Base-by-base conservation (phyloP, 805 yeast species). In the Candida peoriensis region DNA sequence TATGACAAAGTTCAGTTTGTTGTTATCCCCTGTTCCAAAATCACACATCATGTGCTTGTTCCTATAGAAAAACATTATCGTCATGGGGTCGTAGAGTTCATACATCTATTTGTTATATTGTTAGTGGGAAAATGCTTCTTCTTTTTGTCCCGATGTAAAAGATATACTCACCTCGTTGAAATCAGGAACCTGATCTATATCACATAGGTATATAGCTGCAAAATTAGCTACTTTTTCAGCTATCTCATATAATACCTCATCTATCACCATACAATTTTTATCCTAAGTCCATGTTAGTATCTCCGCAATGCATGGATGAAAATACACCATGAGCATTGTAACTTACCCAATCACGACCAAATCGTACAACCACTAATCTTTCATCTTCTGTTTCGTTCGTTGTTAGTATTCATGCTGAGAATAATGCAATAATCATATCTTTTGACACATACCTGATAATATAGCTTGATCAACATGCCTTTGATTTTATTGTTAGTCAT, bases 11-110 rank as follows among this genome's bases (percentile, higher is more conserved):
- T 87, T 88, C 64, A 93, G 65, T 66, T 93, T 90, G 66, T 93
- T 93, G 60, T 93, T 93, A 55, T 93, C 88, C 21, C 98, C 98
- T 0, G 97, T 93, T 3, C 98, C 98, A 58, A 89, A 88, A 65
- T 93, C 98, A 60, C 96, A 86, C 94, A 93, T 78, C 95, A 90
- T 89, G 58, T 90, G 97, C 57, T 87, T 83, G 62, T 90, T 90
- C 33, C 94, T 67, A 61, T 74, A 87, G 58, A 93, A 90, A 54
- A 90, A 89, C 97, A 93, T 93, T 34, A 93, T 68, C 28, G 95
- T 80, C 69, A 86, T 74, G 12, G 96, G 94, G 50, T 89, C 97
- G 54, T 80, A 84, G 29, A 88, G 62, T 55, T 87, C 96, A 55
- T 88, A 88, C 90, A 87, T 85, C 52, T 76, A 70, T n/a, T 11